Evolutionary conservation across 148 eudicot genomes (phyloP), one percentile per base, ranked within the genome.

Genomic region (Fallopia convolvulus): DNA sequence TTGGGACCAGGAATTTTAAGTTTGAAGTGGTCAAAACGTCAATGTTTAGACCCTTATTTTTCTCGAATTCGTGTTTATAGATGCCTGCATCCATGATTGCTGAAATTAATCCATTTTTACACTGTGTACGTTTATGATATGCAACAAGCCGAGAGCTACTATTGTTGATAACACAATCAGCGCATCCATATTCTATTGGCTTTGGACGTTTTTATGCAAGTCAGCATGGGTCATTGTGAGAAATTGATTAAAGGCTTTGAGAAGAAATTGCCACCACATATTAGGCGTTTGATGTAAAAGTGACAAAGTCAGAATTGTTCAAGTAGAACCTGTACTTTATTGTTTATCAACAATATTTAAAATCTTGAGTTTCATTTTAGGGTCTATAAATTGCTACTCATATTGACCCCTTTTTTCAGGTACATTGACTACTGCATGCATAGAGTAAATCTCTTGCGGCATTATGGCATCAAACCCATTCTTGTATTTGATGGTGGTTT

Each of bases 351-450:
- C 17, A 63, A 26, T 63, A 11, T 33, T 20, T 60, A 14, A 11
- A 42, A 8, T 8, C 36, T 76, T 76, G 41, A 52, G 7, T 60
- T 61, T 30, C 17, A 40, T 40, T 30, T 30, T 30, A 23, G 17
- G 6, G 5, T 63, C 39, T 30, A 68, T 46, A 30, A 5, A 36
- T 36, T 36, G 72, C 72, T 68, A 46, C 72, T 68, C 20, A 68
- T 36, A 36, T 36, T 36, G 44, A 68, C 21, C 26, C 80, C 50
- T 36, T 77, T 30, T 79, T 81, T 30, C 80, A 95, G 99, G 93
- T 97, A 93, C 78, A 89, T 95, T 71, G 85, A 88, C 80, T 95
- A 95, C 82, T 95, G 99, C 78, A 91, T 95, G 98, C 99, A 93
- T 78, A 85, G 98, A 83, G 98, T 95, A 73, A 93, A 95, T 82